phyloP scores from a whole-genome alignment of 768 basidiomycete genomes.

The Tricholoma sp. region DNA sequence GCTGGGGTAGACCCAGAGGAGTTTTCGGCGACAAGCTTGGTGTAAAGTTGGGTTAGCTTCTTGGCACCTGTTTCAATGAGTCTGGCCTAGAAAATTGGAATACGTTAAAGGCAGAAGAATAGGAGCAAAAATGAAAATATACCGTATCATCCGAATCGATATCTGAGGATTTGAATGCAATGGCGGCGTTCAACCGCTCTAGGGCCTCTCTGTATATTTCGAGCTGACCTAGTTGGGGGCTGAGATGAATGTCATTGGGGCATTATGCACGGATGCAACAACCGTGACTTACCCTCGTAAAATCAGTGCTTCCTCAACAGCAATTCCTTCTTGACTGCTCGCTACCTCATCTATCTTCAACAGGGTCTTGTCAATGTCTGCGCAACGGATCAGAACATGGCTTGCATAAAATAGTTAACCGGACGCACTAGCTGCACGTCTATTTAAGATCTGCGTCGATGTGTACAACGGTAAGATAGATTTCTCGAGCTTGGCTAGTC shows the following conservation, averaged over 20 bases:
- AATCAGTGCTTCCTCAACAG: slow-evolving; percentile 74
- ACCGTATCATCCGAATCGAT: slow-evolving; percentile 54
- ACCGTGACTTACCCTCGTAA: slow-evolving; percentile 57
- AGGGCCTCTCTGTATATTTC: slow-evolving; percentile 64
- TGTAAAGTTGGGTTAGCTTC: slow-evolving; percentile 76
- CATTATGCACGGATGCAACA: not conserved
- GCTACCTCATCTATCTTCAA: slow-evolving; percentile 76
- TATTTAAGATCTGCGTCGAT: slow-evolving; percentile 70
- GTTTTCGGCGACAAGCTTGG: slow-evolving; percentile 83
- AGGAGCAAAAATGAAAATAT: not conserved
- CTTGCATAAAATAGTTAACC: not conserved
- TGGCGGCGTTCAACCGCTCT: slow-evolving; percentile 71
- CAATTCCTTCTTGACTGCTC: slow-evolving; percentile 69
- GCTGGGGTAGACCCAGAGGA: slow-evolving; percentile 70
- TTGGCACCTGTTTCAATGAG: slow-evolving; percentile 80
- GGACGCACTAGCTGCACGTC: slow-evolving; percentile 65
- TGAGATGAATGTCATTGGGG: slow-evolving; percentile 20
- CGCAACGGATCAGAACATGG: not conserved
- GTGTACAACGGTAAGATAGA: slow-evolving; percentile 80
- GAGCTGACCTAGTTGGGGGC: slow-evolving; percentile 69
- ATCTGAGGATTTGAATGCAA: slow-evolving; percentile 69
- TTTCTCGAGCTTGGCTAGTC: slow-evolving; percentile 79
- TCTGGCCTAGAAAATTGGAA: slow-evolving; percentile 40
- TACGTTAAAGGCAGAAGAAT: not conserved
- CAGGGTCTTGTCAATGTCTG: slow-evolving; percentile 80